Conservation (phyloP, 345 rosid genomes). For the Linum lewisii region DNA sequence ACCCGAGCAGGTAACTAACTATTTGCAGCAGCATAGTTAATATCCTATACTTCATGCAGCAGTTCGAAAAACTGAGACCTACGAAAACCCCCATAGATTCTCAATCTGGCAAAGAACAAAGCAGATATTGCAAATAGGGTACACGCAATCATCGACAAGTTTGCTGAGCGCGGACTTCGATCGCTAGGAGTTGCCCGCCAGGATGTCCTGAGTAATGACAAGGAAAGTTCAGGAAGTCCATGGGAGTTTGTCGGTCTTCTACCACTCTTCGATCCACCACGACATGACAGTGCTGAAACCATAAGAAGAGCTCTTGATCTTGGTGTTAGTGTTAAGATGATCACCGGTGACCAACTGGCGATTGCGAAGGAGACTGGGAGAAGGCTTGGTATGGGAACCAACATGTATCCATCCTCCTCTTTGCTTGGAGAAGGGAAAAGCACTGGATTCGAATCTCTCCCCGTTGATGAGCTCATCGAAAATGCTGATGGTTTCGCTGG, state of each 20-base stretch:
- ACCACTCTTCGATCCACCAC: constrained; percentile 73
- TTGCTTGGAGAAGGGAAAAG: constrained; percentile 36
- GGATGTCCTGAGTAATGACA: constrained; percentile 58
- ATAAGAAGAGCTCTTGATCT: constrained; percentile 65
- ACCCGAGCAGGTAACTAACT: constrained; percentile 66
- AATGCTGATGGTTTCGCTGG: constrained; percentile 60
- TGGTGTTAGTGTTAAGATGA: constrained; percentile 71
- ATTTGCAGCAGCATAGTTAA: not conserved
- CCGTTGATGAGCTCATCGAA: constrained; percentile 39
- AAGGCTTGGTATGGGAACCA: constrained; percentile 95
- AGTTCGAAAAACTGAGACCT: not conserved
- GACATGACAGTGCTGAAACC: constrained; percentile 70
- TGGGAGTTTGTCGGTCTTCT: constrained; percentile 90
- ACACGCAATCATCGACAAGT: constrained; percentile 52
- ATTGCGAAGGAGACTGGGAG: constrained; percentile 94
- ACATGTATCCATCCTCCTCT: constrained; percentile 90
- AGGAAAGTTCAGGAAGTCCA: constrained; percentile 65
- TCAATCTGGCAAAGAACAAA: constrained; percentile 42
- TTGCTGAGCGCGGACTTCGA: constrained; percentile 79
- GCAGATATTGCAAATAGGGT: constrained; percentile 31
- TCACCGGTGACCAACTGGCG: constrained; percentile 89
- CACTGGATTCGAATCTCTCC: constrained; percentile 18
- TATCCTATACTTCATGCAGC: not conserved
- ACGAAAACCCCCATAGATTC: constrained; percentile 26
- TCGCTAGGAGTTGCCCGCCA: constrained; percentile 82